Percentiles rank a stretch among this genome's conserved stretches.
Conservation (phyloP, 129 eudicot genomes). For the Kitagawia praeruptora region DNA sequence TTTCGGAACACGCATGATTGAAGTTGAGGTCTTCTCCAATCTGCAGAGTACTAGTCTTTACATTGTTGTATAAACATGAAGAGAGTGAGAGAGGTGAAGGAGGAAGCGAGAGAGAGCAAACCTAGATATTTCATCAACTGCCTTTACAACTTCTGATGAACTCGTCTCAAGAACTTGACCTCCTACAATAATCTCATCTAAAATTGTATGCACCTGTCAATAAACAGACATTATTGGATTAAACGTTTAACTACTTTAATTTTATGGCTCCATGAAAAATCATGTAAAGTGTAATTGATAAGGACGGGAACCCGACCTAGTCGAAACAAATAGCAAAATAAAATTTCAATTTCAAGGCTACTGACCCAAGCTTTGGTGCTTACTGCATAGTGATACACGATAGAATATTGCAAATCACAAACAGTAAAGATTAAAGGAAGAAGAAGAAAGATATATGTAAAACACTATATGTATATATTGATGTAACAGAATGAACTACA, state of each 20-base stretch:
- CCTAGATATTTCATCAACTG: conserved; percentile 68
- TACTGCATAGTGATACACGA: no score
- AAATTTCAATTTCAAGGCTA: background rate
- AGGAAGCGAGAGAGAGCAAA: conserved; percentile 24
- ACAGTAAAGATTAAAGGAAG: no score
- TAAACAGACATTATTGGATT: background rate
- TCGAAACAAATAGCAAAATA: background rate
- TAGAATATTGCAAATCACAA: no score
- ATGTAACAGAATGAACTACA: no score
- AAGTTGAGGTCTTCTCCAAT: conserved; percentile 40
- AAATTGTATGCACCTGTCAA: conserved; percentile 72
- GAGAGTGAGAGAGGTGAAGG: conserved; percentile 7
- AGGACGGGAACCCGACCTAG: background rate
- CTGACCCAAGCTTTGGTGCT: background rate
- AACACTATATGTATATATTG: no score
- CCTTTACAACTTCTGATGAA: conserved; percentile 63
- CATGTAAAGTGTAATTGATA: background rate
- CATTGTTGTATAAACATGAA: background rate
- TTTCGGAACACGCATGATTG: conserved; percentile 38
- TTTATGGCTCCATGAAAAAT: background rate
- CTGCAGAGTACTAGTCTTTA: conserved; percentile 33
- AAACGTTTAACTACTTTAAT: background rate
- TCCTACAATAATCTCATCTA: conserved; percentile 82
- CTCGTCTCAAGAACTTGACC: conserved; percentile 89
- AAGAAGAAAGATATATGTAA: no score